These are phyloP conservation scores for Allium sativum DNA, from an alignment of 106 monocot species.

Conservation along the genomic window DNA sequence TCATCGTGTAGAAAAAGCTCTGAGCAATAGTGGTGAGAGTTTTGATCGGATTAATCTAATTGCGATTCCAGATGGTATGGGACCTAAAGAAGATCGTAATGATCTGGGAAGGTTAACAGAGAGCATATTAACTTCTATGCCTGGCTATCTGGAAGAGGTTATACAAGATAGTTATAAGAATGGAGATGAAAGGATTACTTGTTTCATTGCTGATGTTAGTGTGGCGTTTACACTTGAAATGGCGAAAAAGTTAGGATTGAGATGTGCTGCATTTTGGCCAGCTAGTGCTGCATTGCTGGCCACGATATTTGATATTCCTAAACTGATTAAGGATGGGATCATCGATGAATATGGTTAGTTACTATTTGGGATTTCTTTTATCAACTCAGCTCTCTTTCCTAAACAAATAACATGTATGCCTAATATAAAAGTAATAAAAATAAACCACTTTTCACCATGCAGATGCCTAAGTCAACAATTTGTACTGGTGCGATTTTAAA, in stretches of 20 bases:
- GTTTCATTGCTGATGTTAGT: conserved; percentile 20
- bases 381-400: too few species aligned
- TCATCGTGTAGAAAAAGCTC: not conserved
- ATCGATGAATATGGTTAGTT: conserved; percentile 4
- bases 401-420: too few species aligned
- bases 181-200: conserved; percentile 14
- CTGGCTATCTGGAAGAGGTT: conserved; percentile 12
- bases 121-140: conserved; percentile 6
- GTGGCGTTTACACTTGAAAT: conserved; percentile 21
- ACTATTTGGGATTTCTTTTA: not conserved
- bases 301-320: not conserved
- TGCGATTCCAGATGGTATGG: conserved; percentile 19
- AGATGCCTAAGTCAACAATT: too few species aligned
- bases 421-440: too few species aligned
- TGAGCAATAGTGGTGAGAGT: conserved; percentile 1
- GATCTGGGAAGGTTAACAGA: conserved; percentile 14
- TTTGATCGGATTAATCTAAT: conserved; percentile 5
- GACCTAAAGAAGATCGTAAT: conserved; percentile 16
- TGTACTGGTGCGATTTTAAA: too few species aligned
- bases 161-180: conserved; percentile 5
- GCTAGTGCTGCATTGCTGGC: conserved; percentile 7
- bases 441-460: too few species aligned
- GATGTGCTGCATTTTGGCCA: conserved; percentile 15
- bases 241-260: conserved; percentile 17
- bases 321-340: conserved; percentile 8